Conservation (phyloP, 129 eudicot genomes). For the Lactuca sativa region DNA sequence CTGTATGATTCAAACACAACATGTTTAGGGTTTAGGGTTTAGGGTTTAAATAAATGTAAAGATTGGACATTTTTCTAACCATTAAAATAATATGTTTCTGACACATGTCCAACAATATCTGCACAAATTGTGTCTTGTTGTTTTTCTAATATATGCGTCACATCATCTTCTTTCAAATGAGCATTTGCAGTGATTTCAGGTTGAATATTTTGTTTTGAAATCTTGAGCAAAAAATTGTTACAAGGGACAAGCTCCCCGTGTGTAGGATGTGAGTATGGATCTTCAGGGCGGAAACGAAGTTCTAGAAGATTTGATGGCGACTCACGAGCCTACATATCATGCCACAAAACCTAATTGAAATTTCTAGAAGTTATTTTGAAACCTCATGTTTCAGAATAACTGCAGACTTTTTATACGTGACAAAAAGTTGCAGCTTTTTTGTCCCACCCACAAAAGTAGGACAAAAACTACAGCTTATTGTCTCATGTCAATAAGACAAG, state of each 20-base stretch:
- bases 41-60: not conserved
- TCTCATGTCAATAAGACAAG: too few relatives aligned
- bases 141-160: slow-evolving; percentile 32
- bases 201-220: slow-evolving; percentile 49
- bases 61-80: slow-evolving; percentile 47
- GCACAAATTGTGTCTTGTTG: slow-evolving; percentile 52
- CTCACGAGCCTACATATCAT: slow-evolving; percentile 64
- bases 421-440: too few relatives aligned
- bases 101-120: slow-evolving; percentile 62
- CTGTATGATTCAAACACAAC: slow-evolving; percentile 33
- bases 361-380: not conserved
- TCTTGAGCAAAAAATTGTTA: slow-evolving; percentile 61
- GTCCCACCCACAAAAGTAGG: too few relatives aligned
- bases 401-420: too few relatives aligned
- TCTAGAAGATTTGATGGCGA: slow-evolving; percentile 61
- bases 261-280: slow-evolving; percentile 92
- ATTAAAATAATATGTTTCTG: slow-evolving; percentile 71
- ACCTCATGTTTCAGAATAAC: too few relatives aligned
- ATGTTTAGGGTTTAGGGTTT: not conserved
- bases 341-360: not conserved
- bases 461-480: too few relatives aligned
- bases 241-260: slow-evolving; percentile 58
- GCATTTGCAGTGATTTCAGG: slow-evolving; percentile 15
- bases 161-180: slow-evolving; percentile 28
- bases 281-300: slow-evolving; percentile 93